Evolutionary conservation across 1,284 basidiomycete species (phyloP).

Genomic region (Boletus smithii): DNA sequence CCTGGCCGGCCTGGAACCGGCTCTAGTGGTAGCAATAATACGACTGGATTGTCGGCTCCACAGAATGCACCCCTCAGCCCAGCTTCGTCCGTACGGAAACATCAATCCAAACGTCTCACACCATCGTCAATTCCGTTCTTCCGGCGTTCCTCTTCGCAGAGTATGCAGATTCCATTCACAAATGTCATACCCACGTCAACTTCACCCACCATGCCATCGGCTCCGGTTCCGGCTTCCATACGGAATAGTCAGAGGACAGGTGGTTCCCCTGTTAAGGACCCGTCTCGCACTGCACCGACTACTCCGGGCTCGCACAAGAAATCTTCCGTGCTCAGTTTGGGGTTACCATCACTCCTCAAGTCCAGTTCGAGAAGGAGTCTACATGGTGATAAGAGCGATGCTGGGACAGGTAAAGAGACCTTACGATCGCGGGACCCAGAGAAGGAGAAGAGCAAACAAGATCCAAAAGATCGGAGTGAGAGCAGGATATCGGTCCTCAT

Average conservation of each 20-base stretch:
- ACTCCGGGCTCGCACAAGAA: conserved; percentile 67
- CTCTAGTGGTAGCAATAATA: conserved; percentile 67
- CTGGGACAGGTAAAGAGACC: conserved; percentile 45
- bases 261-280: conserved; percentile 53
- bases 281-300: conserved; percentile 50
- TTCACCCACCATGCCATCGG: conserved; percentile 54
- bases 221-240: conserved; percentile 40
- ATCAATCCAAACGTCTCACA: conserved; percentile 76
- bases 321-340: conserved; percentile 70
- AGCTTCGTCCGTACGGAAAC: conserved; percentile 59
- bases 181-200: conserved; percentile 36
- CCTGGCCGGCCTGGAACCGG: conserved; percentile 65
- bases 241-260: conserved; percentile 40
- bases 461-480: conserved; percentile 79
- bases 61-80: conserved; percentile 64
- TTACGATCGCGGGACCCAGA: conserved; percentile 45
- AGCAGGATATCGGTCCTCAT: conserved; percentile 85
- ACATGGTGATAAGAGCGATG: conserved; percentile 67
- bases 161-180: conserved; percentile 60
- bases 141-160: conserved; percentile 87
- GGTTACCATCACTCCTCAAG: conserved; percentile 78
- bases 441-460: conserved; percentile 67
- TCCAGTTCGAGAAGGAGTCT: conserved; percentile 80
- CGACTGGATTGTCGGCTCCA: conserved; percentile 49
- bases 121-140: conserved; percentile 97